Conservation (phyloP, 371 early-diverging fungal genomes). For the Apophysomyces elegans region DNA sequence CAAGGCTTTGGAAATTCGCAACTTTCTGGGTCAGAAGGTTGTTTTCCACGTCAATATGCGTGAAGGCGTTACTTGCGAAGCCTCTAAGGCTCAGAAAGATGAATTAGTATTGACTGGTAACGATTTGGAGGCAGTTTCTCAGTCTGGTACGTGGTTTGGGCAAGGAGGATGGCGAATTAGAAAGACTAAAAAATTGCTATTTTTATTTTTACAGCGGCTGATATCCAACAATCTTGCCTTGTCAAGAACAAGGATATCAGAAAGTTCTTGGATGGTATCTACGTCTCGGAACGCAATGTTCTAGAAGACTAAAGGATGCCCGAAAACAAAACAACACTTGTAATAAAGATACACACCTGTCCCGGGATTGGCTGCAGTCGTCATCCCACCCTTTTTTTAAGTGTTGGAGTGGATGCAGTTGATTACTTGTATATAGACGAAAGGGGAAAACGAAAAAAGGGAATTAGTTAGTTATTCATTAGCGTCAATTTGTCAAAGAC, state of each 20-base stretch:
- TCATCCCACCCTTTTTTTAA: conserved; percentile 44
- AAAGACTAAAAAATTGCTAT: neutral
- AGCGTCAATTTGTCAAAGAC: too few relatives aligned
- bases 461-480: neutral
- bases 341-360: conserved; percentile 54
- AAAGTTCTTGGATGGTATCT: conserved; percentile 99
- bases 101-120: conserved; percentile 96
- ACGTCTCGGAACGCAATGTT: conserved; percentile 83
- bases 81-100: conserved; percentile 93
- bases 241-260: conserved; percentile 96
- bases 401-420: neutral
- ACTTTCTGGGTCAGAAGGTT: conserved; percentile 99
- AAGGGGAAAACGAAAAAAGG: neutral
- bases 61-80: conserved; percentile 86
- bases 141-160: conserved; percentile 65
- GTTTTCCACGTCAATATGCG: conserved; percentile 89
- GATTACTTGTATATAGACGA: neutral
- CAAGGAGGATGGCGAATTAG: neutral
- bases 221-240: conserved; percentile 74
- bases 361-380: conserved; percentile 50
- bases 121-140: conserved; percentile 97
- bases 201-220: conserved; percentile 57
- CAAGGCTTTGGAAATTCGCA: conserved; percentile 94
- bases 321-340: neutral
- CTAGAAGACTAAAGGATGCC: conserved; percentile 26